Evolutionary conservation across 1,284 basidiomycete genomes (phyloP).

Genomic region (Moniliella sp.): DNA sequence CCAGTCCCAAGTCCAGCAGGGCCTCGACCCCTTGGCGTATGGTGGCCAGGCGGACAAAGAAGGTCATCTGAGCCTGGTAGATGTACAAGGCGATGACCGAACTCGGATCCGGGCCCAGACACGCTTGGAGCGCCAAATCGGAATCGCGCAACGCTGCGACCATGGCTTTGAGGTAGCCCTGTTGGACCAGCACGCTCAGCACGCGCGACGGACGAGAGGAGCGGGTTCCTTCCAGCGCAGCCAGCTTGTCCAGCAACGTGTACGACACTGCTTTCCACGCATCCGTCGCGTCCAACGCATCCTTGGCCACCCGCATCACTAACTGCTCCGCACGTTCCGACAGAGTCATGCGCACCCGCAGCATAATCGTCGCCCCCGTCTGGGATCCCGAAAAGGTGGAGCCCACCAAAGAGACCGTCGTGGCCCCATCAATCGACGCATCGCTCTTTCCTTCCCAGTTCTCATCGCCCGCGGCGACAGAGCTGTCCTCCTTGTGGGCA

Average conservation of each 20-base stretch:
- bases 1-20: not conserved
- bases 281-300: constrained; percentile 78
- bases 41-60: not conserved
- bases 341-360: constrained; percentile 37
- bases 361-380: constrained; percentile 15
- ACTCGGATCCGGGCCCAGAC: not conserved
- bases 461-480: constrained; percentile 9
- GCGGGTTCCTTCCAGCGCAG: not conserved
- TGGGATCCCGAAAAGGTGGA: not conserved
- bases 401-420: too few relatives aligned
- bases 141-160: not conserved
- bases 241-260: constrained; percentile 57
- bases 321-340: constrained; percentile 47
- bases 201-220: not conserved
- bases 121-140: not conserved
- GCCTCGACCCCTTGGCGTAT: not conserved
- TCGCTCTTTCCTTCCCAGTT: constrained; percentile 13
- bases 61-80: not conserved
- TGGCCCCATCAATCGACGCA: constrained; percentile 8
- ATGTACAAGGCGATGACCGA: not conserved
- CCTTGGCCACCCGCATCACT: constrained; percentile 55
- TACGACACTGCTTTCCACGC: constrained; percentile 90
- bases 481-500: constrained; percentile 4
- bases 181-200: not conserved
- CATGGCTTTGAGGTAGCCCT: not conserved